Base-by-base conservation (phyloP, 2,329 filamentous ascomycete species). In the Penicillium sp. region DNA sequence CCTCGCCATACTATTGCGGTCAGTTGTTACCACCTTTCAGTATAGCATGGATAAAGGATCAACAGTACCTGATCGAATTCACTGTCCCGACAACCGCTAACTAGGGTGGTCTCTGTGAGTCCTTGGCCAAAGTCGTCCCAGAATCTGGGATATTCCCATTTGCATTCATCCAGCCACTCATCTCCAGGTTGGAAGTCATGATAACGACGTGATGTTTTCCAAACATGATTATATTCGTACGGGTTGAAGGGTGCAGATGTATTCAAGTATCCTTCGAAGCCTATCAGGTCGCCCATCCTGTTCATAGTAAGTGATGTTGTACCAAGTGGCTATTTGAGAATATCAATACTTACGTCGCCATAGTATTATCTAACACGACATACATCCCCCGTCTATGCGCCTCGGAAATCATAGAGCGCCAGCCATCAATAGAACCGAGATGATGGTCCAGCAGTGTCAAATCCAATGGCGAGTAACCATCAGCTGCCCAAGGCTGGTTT, bases 281-380 rank as follows among this genome's bases (percentile, higher is more conserved):
- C 81, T 57, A 85, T 77, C 46, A 85, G 71, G 62, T 85, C 81
- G 46, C 79, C 78, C 77, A 85, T 78, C 7, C 75, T 78, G 16
- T 20, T 38, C 20, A 53, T 9, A 38, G n/a, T 53, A 20, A 53
- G 42, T 18, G 9, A 16, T 18, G 9, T 56, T 38, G 23, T 42
- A 52, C 5, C 8, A 5, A 54, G 18, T 3, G 38, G 6, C 38
- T 18, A 1, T 30, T 14, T 21, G 8, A 16, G 30, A 5, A 16
- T 38, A 53, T 40, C 16, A 33, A 38, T 16, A 65, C 72, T 65
- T 64, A 74, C 69, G 82, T 85, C 24, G 79, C 77, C 68, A 85
- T 79, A 3, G 83, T 85, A 64, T 84, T 84, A 63, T 85, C 83
- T 53, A 85, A 61, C 23, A 86, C 69, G 24, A 85, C 80, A 66